Evolutionary conservation across 306 rosid species (phyloP), one percentile per base, ranked within the genome.

Genomic region (Prunus padus): DNA sequence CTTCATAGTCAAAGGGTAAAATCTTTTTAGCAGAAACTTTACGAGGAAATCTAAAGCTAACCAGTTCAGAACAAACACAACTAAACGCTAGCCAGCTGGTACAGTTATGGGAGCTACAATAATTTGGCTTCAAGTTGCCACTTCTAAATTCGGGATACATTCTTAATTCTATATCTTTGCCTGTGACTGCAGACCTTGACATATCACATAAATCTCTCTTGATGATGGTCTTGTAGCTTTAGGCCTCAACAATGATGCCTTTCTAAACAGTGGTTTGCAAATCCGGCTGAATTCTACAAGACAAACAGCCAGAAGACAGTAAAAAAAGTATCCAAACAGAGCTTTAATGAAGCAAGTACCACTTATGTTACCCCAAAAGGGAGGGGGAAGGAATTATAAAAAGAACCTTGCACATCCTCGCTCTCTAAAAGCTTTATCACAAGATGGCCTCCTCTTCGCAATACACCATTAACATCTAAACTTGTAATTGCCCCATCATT

Each of bases 191-290:
- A 90, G 87, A 56, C 88, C 87, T 79, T 90, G 96, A 83, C 98
- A 90, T 75, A 93, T 93, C 82, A 95, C 82, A 85, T 95, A 92
- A 54, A 92, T 92, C 90, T 90, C 99, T 80, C 96, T 89, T 19
- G 99, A 95, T 0, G 97, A 87, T 71, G 97, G 82, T 69, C 97
- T 88, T 59, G 99, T 95, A 1, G 97, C 99, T 85, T 92, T 95
- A 72, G 99, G 97, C 79, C 99, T 90, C 89, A 95, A 79, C 97
- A 88, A 89, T 11, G 90, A 82, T 3, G 93, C 78, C 81, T 92
- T 95, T 77, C 82, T 75, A 73, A 95, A 95, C 23, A 95, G 84
- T 0, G 96, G 96, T 75, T 92, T 95, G 82, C 87, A 92, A 64
- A 95, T 85, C 75, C 80, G 86, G 69, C 69, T 66, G 55, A 95